Base-by-base conservation (phyloP, 306 rosid species). In the Pterocarpus santalinus region DNA sequence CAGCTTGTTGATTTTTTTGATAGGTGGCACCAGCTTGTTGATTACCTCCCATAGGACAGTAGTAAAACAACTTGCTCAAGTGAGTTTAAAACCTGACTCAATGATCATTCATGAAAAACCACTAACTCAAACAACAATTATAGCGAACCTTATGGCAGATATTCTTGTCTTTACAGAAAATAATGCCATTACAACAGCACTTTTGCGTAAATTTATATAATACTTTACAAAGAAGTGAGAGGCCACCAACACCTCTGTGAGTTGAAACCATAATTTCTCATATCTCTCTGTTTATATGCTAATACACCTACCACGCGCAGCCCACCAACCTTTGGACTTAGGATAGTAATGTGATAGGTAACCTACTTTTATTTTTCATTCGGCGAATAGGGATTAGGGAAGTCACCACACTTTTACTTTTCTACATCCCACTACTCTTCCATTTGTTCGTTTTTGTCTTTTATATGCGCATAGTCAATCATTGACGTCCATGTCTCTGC, bases 311-410 rank as follows among this genome's bases (percentile, higher is more conserved):
- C 67, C 75, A 14, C 55, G 32, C 6, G 15, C 65, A 16, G 6
- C 73, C 17, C 75, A 53, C 75, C 75, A 53, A 76, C 13, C 63
- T 8, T 65, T 65, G 73, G 81, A 65, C 43, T 77, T 33, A 2
- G 34, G 47, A 8, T 1, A 12, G 38, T 47, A 16, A 8, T 43
- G 69, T 9, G 22, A 57, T 57, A 11, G 39, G 11, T 55, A 56
- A 60, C 62, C 75, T 51, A 51, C 43, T 8, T 47, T 47, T 14
- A 8, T 5, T 46, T 44, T 46, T 32, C 60, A 8, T 46, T 67
- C 16, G 4, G 7, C 2, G 7, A 1, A 13, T 15, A 1, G 35
- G 16, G 30, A 68, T 22, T 1, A 44, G 2, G 30, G 32, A 32
- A 12, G 13, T 30, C 46, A 22, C 53, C 6, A 22, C 11, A 8